A percentile compares a stretch with the other conserved stretches of the same genome.
These are phyloP conservation scores for Stylosanthes scabra DNA, from an alignment of 331 rosid species.

Conservation along the genomic window DNA sequence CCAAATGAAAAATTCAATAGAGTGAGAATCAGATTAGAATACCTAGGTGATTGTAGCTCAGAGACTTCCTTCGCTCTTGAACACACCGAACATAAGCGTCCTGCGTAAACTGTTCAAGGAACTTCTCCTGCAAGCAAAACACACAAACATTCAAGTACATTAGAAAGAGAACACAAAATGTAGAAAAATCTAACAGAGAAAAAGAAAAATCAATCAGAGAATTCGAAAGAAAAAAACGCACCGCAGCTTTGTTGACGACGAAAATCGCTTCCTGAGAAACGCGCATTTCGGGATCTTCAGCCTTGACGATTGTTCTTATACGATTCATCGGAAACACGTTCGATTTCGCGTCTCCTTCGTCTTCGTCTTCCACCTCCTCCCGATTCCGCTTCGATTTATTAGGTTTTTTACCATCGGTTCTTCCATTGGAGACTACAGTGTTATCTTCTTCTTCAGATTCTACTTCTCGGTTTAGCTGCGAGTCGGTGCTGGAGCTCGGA, in stretches of 20 bases:
- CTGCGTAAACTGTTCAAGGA: constrained; percentile 64
- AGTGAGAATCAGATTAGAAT: constrained; percentile 39
- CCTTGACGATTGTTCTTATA: constrained; percentile 61
- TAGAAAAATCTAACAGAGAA: background rate
- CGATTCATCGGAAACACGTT: constrained; percentile 83
- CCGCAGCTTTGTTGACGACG: constrained; percentile 80
- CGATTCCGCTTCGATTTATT: constrained; percentile 39
- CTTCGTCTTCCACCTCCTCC: constrained; percentile 31
- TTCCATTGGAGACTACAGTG: constrained; percentile 37
- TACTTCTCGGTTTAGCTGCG: constrained; percentile 22
- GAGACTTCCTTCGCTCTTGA: constrained; percentile 70
- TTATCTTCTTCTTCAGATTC: background rate
- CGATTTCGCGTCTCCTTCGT: constrained; percentile 50
- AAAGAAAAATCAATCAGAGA: background rate
- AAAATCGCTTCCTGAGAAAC: constrained; percentile 72
- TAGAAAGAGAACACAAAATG: background rate
- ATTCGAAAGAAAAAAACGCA: constrained; percentile 22
- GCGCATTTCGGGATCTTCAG: constrained; percentile 61
- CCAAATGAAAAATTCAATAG: background rate
- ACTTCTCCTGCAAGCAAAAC: constrained; percentile 77
- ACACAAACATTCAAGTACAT: background rate
- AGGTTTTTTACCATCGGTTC: constrained; percentile 35
- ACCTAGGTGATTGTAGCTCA: constrained; percentile 83
- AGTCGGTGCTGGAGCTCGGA: constrained; percentile 48
- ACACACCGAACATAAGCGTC: constrained; percentile 60